Evolutionary conservation across 1,139 yeast genomes (phyloP), one percentile per base, ranked within the genome.

Genomic region (Blastobotrys niveus): DNA sequence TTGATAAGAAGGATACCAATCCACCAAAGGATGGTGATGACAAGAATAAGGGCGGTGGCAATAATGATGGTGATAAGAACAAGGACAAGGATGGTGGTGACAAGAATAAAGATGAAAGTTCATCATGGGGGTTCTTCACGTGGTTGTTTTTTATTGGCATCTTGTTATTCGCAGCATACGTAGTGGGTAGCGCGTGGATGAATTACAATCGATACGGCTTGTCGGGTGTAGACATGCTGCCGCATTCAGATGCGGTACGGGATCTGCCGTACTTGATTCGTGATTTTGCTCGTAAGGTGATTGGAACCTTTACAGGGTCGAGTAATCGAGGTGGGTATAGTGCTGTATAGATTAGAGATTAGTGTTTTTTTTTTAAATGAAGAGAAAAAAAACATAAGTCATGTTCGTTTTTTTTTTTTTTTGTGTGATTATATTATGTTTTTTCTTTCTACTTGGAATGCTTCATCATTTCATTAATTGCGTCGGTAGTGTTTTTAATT

Each of bases 211-310:
- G 66, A 24, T 60, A 62, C 41, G 67, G 69, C 30, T 59, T 55
- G 55, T 67, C 59, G 49, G 73, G 65, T 53, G 69, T 58, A 55
- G 77, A 51, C 58, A 66, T 41, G 59, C 72, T 53, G 60, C 74
- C 59, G 62, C 71, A 60, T 58, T 70, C 68, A 53, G 77, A 59
- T 38, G 78, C 84, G 2, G 66, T 80, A 44, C 70, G 77, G 52
- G 97, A 89, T 58, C 80, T 88, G 45, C 72, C 84, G 36, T 95
- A 84, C 54, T 80, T 88, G 4, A 66, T 86, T 43, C 94, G 96
- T 3, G 80, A 79, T 32, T 82, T 89, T 53, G 59, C 77, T 29
- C 73, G 71, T 51, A 96, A 88, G 63, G 73, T 88, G 4, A 68
- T 79, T 35, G 77, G 76, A 48, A 85, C 81, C 54, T 71, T 89